Evolutionary conservation across 2,329 filamentous ascomycete genomes (phyloP), one percentile per base, ranked within the genome.

Genomic region (Phialocephala subalpina): DNA sequence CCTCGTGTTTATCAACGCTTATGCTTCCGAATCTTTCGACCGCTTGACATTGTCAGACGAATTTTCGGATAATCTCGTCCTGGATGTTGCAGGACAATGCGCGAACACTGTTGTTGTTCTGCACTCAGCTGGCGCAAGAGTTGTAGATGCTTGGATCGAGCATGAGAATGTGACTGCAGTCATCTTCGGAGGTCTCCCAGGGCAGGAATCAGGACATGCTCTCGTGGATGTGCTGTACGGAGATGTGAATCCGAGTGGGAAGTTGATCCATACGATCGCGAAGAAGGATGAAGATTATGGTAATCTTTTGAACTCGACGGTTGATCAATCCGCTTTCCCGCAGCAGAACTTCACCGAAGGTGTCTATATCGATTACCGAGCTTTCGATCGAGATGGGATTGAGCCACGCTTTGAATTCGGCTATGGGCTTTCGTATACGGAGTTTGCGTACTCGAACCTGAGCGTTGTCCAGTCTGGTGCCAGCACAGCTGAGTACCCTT

Each of bases 191-290:
- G 91, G 96, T 72, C 82, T 97, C 0, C 93, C 93, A 0, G 93
- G 93, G 1, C 88, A 97, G 74, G 93, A 97, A 76, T 93, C 90
- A 36, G 94, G 94, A 9, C 89, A 91, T 67, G 92, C 93, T 0
- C 82, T 97, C 2, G 86, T 87, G 0, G 91, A 94, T 70, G 82
- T 97, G 0, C 80, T 97, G 0, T 93, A 94, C 65, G 93, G 93
- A 6, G 84, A 90, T 25, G 83, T 89, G 12, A 94, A 92, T 72
- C 88, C 89, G 0, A 92, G 87, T 59, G 93, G 94, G 16, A 89
- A 90, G 60, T 35, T 59, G n/a, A 11, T 60, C 25, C 35, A 60
- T 33, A 64, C 55, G 5, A 55, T 59, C 16, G 55, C 56, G 1
- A 64, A 55, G 36, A 64, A 64, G 20, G 57, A 60, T 9, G 42